Percentiles rank a stretch among this genome's conserved stretches.
Conservation (phyloP, 164 flowering plant genomes). For the Vitis vinifera region DNA sequence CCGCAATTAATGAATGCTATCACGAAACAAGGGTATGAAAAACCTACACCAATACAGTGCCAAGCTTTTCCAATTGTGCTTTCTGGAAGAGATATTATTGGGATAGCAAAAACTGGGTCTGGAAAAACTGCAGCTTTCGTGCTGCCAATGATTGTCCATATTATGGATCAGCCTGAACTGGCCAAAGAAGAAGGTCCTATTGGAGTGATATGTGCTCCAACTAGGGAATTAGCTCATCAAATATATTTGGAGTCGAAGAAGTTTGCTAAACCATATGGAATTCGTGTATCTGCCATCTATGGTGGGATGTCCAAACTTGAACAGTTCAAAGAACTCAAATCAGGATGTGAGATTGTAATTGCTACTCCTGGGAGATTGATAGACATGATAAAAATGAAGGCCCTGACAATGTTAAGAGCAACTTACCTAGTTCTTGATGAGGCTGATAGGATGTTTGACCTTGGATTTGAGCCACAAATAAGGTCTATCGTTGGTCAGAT, state of each 20-base stretch:
- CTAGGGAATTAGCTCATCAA: constrained; percentile 96
- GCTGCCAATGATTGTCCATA: constrained; percentile 94
- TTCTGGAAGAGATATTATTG: constrained; percentile 92
- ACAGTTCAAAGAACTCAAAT: constrained; percentile 97
- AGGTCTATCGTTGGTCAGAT: constrained; percentile 96
- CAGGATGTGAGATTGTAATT: constrained; percentile 94
- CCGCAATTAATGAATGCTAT: constrained; percentile 75
- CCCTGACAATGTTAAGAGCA: constrained; percentile 79
- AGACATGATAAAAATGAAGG: constrained; percentile 97
- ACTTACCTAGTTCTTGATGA: constrained; percentile 96
- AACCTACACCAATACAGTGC: constrained; percentile 92
- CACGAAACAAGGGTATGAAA: constrained; percentile 83
- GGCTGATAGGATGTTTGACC: constrained; percentile 99
- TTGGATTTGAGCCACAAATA: constrained; percentile 97
- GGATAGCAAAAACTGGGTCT: constrained; percentile 98
- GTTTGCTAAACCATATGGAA: constrained; percentile 78
- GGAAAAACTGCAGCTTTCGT: constrained; percentile 98
- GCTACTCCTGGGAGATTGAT: constrained; percentile 98
- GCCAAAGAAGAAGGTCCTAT: constrained; percentile 94
- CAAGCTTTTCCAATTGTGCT: constrained; percentile 90
- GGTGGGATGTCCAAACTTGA: constrained; percentile 99
- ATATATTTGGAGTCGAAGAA: constrained; percentile 88
- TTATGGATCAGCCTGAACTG: constrained; percentile 98
- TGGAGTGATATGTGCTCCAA: constrained; percentile 96
- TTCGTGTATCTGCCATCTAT: constrained; percentile 91